Percentiles rank a stretch among this genome's conserved stretches.
These are phyloP conservation scores for Aureoboletus auriporus DNA, from an alignment of 768 basidiomycete genomes.

Conservation along the genomic window DNA sequence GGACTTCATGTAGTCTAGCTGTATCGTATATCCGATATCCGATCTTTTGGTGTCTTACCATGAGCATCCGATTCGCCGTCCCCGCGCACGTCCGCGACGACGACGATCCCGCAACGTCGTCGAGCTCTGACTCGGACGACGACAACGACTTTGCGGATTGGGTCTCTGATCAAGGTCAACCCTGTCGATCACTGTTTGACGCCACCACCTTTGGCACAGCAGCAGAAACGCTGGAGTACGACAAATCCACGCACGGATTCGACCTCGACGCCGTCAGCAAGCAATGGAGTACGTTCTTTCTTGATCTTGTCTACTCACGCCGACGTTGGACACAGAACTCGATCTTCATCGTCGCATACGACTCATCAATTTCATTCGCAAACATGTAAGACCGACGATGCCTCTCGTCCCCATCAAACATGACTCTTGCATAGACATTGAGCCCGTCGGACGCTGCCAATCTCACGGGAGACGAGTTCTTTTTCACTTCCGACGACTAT, in stretches of 20 bases:
- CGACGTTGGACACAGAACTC: conserved; percentile 41
- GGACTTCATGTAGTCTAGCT: conserved; percentile 70
- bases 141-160: conserved; percentile 77
- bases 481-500: conserved; percentile 74
- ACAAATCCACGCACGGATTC: conserved; percentile 57
- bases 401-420: background rate
- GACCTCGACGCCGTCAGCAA: conserved; percentile 51
- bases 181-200: conserved; percentile 76
- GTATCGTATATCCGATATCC: background rate
- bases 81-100: conserved; percentile 4
- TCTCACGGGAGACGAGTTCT: conserved; percentile 54
- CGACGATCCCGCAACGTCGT: conserved; percentile 12
- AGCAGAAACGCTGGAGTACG: conserved; percentile 56
- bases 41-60: conserved; percentile 4
- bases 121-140: conserved; percentile 23
- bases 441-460: conserved; percentile 40
- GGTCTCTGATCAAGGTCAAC: conserved; percentile 61
- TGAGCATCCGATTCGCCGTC: conserved; percentile 29
- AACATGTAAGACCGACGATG: conserved; percentile 43
- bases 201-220: conserved; percentile 56
- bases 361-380: conserved; percentile 84
- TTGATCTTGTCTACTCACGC: background rate
- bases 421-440: conserved; percentile 44
- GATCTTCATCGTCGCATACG: conserved; percentile 80
- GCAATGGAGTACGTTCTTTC: conserved; percentile 48